A percentile compares a stretch with the other conserved stretches of the same genome.
Conservation (phyloP, 768 basidiomycete species). For the Trametes villosa region DNA sequence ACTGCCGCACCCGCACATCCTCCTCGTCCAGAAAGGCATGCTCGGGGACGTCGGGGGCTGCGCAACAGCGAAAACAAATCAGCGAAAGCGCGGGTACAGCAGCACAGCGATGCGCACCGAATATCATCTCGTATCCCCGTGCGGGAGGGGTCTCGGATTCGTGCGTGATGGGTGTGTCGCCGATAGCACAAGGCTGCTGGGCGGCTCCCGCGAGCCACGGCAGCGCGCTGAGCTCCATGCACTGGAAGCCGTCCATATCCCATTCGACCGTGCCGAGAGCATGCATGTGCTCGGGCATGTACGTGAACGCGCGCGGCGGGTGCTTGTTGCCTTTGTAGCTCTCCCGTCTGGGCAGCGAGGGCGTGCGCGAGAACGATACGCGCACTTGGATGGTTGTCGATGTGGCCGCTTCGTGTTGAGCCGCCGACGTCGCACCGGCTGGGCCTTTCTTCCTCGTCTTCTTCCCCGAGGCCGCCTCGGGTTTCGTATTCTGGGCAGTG, state of each 20-base stretch:
- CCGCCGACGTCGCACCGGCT: background rate
- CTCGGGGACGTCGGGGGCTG: background rate
- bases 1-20: background rate
- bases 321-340: slow-evolving; percentile 7
- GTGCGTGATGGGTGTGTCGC: background rate
- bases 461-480: background rate
- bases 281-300: slow-evolving; percentile 14
- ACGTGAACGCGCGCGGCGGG: slow-evolving; percentile 22
- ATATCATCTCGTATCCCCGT: background rate
- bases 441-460: no score
- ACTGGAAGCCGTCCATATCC: slow-evolving; percentile 22
- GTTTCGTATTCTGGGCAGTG: background rate
- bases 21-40: background rate
- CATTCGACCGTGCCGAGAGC: slow-evolving; percentile 10
- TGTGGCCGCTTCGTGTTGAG: background rate
- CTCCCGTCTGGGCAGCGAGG: background rate
- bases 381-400: background rate
- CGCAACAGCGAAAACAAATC: background rate
- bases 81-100: background rate
- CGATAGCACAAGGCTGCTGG: background rate
- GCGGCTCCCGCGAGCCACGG: slow-evolving; percentile 24
- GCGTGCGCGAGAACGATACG: background rate
- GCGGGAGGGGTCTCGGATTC: no score
- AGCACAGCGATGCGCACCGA: background rate
- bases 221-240: slow-evolving; percentile 28